Percentiles rank a stretch among this genome's conserved stretches.
Evolutionary conservation across 2,329 filamentous ascomycete genomes (phyloP).

Genomic region (Alternaria brassicae): DNA sequence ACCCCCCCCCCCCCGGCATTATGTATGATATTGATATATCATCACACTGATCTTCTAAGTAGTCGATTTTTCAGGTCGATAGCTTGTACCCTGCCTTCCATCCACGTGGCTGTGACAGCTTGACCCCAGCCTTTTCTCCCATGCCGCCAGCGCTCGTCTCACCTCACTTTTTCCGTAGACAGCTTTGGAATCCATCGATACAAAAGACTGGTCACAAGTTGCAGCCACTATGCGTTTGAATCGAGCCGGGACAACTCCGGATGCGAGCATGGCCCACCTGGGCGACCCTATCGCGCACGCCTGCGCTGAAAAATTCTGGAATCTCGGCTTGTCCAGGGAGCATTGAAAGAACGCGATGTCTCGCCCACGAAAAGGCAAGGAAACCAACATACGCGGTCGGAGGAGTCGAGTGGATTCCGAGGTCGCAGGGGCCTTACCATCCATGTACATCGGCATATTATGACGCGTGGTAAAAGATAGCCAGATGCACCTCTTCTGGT

Average conservation of each 20-base stretch:
- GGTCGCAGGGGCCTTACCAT: not conserved
- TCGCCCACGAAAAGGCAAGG: not conserved
- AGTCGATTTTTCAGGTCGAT: not conserved
- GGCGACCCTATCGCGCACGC: not conserved
- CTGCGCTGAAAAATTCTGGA: not conserved
- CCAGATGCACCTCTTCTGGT: not conserved
- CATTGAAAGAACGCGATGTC: not conserved
- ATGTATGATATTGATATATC: not conserved
- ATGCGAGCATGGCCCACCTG: not conserved
- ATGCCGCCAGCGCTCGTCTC: not conserved
- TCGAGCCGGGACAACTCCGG: not conserved
- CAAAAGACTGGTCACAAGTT: not conserved
- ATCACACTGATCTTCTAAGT: not conserved
- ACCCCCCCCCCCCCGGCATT: too few species aligned
- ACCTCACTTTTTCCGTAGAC: not conserved
- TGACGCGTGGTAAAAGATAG: not conserved
- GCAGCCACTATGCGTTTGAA: not conserved
- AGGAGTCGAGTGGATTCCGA: not conserved
- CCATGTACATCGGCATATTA: not conserved
- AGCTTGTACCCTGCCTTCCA: not conserved
- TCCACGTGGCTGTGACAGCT: not conserved
- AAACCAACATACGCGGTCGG: not conserved
- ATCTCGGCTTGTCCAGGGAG: not conserved
- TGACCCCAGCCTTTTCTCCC: conserved; percentile 1
- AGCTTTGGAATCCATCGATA: not conserved